Evolutionary conservation across 345 rosid species (phyloP).

Genomic region (Abelmoschus esculentus): DNA sequence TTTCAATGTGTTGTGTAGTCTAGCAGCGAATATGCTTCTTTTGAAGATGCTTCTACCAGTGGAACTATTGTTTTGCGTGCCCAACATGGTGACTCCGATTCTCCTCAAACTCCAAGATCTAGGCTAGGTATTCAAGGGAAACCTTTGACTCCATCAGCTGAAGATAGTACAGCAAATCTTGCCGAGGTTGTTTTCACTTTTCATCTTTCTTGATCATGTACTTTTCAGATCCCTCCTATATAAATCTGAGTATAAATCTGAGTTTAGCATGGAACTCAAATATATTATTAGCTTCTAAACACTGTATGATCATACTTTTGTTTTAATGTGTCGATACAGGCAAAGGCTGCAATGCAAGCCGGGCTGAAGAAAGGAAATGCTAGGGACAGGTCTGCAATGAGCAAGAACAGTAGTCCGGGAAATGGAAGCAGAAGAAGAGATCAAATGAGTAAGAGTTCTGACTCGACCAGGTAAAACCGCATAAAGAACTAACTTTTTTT

Average conservation of each 20-base stretch:
- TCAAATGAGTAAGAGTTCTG: constrained; percentile 44
- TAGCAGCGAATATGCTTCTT: constrained; percentile 51
- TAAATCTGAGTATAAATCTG: neutral
- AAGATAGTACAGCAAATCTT: constrained; percentile 84
- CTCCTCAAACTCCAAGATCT: constrained; percentile 85
- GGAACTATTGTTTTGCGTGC: constrained; percentile 87
- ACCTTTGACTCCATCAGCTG: constrained; percentile 68
- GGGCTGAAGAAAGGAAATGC: constrained; percentile 63
- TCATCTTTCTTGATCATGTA: neutral
- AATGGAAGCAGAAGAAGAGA: constrained; percentile 55
- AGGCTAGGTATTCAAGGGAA: constrained; percentile 79
- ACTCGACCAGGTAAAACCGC: constrained; percentile 57
- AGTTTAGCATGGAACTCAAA: neutral
- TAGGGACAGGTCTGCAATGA: constrained; percentile 57
- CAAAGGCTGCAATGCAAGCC: constrained; percentile 79
- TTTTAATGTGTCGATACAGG: constrained; percentile 35
- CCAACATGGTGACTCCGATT: constrained; percentile 75
- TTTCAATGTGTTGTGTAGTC: constrained; percentile 55
- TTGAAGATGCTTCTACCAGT: constrained; percentile 88
- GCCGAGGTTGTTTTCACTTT: constrained; percentile 51
- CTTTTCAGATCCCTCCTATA: neutral
- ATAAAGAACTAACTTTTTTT: neutral
- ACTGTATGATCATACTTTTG: constrained; percentile 3
- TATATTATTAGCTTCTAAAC: neutral
- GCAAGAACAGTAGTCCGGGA: constrained; percentile 39